Conservation (phyloP, 2,329 filamentous ascomycete genomes). For the Colletotrichum sp. region DNA sequence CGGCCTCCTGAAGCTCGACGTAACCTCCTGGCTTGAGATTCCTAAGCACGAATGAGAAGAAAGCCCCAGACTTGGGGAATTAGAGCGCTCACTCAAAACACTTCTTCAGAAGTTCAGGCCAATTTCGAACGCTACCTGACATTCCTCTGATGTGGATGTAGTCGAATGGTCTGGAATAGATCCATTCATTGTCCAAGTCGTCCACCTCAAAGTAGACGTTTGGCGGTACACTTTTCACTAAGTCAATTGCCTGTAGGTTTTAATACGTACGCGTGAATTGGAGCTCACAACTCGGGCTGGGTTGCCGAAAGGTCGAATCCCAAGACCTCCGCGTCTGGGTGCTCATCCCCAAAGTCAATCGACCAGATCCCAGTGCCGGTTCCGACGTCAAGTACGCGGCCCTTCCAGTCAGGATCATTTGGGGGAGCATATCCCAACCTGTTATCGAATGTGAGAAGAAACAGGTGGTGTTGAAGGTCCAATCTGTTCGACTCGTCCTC, state of each 20-base stretch:
- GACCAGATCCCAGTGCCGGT: constrained; percentile 37
- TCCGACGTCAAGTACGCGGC: constrained; percentile 33
- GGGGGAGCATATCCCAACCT: constrained; percentile 33
- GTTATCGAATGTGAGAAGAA: constrained; percentile 33
- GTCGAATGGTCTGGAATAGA: constrained; percentile 34
- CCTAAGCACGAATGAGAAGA: neutral
- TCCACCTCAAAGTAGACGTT: constrained; percentile 50
- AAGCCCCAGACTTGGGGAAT: neutral
- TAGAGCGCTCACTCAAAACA: neutral
- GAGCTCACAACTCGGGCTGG: constrained; percentile 37
- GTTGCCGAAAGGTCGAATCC: constrained; percentile 48
- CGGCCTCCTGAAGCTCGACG: constrained; percentile 47
- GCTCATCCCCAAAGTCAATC: constrained; percentile 34
- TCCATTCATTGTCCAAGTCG: constrained; percentile 38
- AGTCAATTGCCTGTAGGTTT: neutral
- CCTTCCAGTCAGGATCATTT: neutral
- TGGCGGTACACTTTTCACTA: constrained; percentile 37
- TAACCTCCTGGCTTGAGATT: constrained; percentile 47
- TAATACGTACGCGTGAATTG: neutral
- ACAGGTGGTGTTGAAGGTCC: constrained; percentile 42
- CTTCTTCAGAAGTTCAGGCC: neutral
- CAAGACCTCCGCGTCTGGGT: constrained; percentile 36
- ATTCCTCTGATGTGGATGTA: constrained; percentile 38
- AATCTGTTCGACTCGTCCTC: constrained; percentile 34
- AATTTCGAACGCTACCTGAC: constrained; percentile 28